Conservation (phyloP, 2,329 filamentous ascomycete species). For the Fusarium verrucosum region DNA sequence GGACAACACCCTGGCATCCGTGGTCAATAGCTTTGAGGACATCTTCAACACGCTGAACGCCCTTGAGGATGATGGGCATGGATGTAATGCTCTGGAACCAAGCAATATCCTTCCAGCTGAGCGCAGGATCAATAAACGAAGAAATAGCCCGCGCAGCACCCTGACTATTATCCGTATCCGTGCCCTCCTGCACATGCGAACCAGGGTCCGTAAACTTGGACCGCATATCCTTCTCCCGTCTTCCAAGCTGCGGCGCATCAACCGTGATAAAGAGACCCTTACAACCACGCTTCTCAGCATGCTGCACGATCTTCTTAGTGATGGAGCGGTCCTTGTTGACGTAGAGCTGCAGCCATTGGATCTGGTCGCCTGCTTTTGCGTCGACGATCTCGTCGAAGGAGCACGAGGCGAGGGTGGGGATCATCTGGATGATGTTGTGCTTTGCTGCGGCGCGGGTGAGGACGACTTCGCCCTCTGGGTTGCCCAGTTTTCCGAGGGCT, state of each 20-base stretch:
- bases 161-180: slow-evolving; percentile 83
- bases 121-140: slow-evolving; percentile 93
- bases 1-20: slow-evolving; percentile 87
- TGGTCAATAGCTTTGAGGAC: slow-evolving; percentile 85
- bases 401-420: slow-evolving; percentile 94
- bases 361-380: slow-evolving; percentile 78
- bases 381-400: slow-evolving; percentile 98
- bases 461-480: slow-evolving; percentile 92
- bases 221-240: slow-evolving; percentile 98
- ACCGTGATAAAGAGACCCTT: slow-evolving; percentile 98
- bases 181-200: slow-evolving; percentile 81
- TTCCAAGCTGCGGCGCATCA: slow-evolving; percentile 93
- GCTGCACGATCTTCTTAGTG: slow-evolving; percentile 87
- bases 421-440: slow-evolving; percentile 97
- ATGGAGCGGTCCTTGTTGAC: slow-evolving; percentile 96
- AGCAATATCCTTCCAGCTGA: slow-evolving; percentile 92
- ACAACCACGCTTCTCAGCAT: slow-evolving; percentile 91
- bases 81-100: slow-evolving; percentile 92
- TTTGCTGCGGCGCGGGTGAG: slow-evolving; percentile 84
- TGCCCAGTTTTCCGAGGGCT: slow-evolving; percentile 91
- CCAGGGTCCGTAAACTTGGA: slow-evolving; percentile 87
- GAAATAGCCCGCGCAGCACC: slow-evolving; percentile 95
- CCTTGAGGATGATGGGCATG: slow-evolving; percentile 97
- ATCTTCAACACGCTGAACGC: slow-evolving; percentile 95
- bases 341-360: slow-evolving; percentile 97